Evolutionary conservation across 257 asterid species (phyloP), one percentile per base, ranked within the genome.

Genomic region (Nicotiana otophora): DNA sequence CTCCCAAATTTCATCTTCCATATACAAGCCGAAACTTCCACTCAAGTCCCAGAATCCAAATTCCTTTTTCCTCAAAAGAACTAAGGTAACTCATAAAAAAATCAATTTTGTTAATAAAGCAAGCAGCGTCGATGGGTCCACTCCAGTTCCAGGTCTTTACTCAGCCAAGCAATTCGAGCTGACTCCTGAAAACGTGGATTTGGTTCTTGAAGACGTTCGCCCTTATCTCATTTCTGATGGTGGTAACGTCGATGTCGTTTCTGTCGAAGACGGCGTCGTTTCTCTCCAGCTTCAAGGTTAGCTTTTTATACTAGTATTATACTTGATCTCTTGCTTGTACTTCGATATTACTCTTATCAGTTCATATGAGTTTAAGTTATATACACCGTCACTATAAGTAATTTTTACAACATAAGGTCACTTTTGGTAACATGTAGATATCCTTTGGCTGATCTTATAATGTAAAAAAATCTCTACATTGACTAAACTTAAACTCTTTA

Each of bases 181-280:
- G 63, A 93, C 94, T 57, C 34, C 84, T 3, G 87, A 91, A 81
- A 95, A 95, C 94, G 97, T 93, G 0, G 97, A 92, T 85, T 88
- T 88, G 91, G 97, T 95, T 79, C 97, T 95, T 63, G 96, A 93
- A 30, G 87, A 86, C 83, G 99, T 95, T 69, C 92, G 99, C 11
- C 99, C 99, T 76, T 95, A 95, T 87, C 94, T 95, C 86, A 90
- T 95, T 82, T 79, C 98, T 34, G 99, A 95, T 83, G 99, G 99
- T 5, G 99, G 99, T 57, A 90, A 95, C 58, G 98, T 95, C 3
- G 93, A 91, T 17, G 97, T 95, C 39, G 95, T 93, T 1, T 92
- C 99, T 15, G 96, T 93, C n/a, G 90, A 90, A 7, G 82, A 91
- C 89, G 98, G 97, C 65, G 90, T 95, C 88, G 94, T 95, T 3